Evolutionary conservation across 306 rosid species (phyloP).

Genomic region (Sphenostylis stenocarpa): DNA sequence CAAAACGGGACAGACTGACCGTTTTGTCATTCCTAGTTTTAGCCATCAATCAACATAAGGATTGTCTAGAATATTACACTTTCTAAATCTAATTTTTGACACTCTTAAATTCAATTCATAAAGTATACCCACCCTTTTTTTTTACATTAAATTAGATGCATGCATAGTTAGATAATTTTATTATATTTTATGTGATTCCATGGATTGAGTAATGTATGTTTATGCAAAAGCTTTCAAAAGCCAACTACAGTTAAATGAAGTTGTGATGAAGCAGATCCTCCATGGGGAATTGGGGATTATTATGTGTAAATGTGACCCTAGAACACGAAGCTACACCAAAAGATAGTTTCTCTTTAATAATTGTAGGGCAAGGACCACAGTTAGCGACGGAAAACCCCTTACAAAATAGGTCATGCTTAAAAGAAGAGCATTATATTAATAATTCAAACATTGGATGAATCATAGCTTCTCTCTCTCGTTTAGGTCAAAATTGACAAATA

Average conservation of each 20-base stretch:
- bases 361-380: conserved; percentile 33
- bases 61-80: not conserved
- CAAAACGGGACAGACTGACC: too few relatives aligned
- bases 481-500: conserved; percentile 32
- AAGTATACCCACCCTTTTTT: not conserved
- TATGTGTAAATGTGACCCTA: not conserved
- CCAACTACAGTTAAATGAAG: too few relatives aligned
- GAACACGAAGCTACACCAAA: conserved; percentile 11
- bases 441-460: conserved; percentile 27
- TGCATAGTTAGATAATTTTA: too few relatives aligned
- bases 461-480: conserved; percentile 19
- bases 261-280: not conserved
- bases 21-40: too few relatives aligned
- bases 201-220: too few relatives aligned
- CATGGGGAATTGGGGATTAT: not conserved
- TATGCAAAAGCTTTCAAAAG: too few relatives aligned
- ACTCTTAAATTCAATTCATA: not conserved
- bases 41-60: too few relatives aligned
- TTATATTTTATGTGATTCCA: too few relatives aligned
- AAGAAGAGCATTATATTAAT: conserved; percentile 14
- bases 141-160: too few relatives aligned
- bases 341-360: conserved; percentile 7
- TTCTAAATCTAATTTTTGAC: not conserved
- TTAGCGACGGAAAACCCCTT: not conserved
- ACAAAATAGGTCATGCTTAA: conserved; percentile 1